Evolutionary conservation across 148 eudicot genomes (phyloP).

Genomic region (Simmondsia chinensis): DNA sequence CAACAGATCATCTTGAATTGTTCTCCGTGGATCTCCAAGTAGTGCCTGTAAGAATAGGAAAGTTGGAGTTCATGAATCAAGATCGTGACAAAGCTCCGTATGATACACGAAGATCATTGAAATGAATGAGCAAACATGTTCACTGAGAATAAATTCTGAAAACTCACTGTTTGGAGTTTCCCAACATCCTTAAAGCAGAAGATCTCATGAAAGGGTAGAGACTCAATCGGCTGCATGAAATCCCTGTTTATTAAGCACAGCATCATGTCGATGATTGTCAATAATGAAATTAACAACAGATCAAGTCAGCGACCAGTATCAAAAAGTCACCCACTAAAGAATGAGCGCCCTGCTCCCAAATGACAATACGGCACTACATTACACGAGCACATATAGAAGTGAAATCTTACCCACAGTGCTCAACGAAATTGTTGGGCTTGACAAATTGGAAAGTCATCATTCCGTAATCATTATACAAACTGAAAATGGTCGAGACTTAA

Average conservation of each 20-base stretch:
- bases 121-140: background rate
- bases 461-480: too few species aligned
- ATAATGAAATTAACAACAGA: background rate
- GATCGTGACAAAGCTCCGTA: too few species aligned
- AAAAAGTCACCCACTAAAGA: background rate
- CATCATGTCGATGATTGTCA: background rate
- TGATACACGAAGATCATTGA: background rate
- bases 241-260: conserved; percentile 35
- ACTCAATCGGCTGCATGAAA: conserved; percentile 59
- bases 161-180: conserved; percentile 73
- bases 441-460: too few species aligned
- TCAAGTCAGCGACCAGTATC: background rate
- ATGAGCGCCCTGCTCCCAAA: too few species aligned
- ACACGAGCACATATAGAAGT: too few species aligned
- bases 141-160: background rate
- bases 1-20: conserved; percentile 76
- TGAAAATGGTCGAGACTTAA: too few species aligned
- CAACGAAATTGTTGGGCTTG: too few species aligned
- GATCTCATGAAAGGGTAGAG: conserved; percentile 62
- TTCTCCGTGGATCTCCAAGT: conserved; percentile 78
- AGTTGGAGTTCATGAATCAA: conserved; percentile 3
- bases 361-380: too few species aligned
- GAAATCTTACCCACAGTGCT: too few species aligned
- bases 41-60: conserved; percentile 45
- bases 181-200: conserved; percentile 61